Percentiles rank a stretch among this genome's conserved stretches.
Conservation (phyloP, 2,329 filamentous ascomycete genomes). For the Fusarium nurragi region DNA sequence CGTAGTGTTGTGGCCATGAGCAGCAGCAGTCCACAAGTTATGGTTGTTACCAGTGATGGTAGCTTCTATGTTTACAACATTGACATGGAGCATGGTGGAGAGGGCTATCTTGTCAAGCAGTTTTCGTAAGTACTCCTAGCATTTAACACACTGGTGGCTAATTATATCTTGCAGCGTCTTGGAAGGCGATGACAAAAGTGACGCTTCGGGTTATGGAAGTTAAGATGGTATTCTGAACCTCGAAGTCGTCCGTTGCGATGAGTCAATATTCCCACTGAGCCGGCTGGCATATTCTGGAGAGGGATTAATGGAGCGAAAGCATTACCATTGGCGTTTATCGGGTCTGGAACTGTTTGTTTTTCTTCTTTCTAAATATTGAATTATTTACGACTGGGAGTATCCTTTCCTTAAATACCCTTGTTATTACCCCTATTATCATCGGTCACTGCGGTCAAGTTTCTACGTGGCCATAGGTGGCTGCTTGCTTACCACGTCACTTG, state of each 20-base stretch:
- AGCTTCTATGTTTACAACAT: slow-evolving; percentile 96
- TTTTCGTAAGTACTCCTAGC: slow-evolving; percentile 76
- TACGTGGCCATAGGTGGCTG: neutral
- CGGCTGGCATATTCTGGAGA: neutral
- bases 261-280: neutral
- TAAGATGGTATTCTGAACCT: slow-evolving; percentile 16
- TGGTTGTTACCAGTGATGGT: slow-evolving; percentile 97
- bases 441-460: neutral
- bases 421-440: neutral
- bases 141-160: neutral
- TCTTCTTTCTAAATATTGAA: neutral
- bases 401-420: slow-evolving; percentile 14
- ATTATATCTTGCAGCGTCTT: slow-evolving; percentile 54
- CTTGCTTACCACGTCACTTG: neutral
- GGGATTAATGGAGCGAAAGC: slow-evolving; percentile 12
- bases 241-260: neutral
- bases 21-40: slow-evolving; percentile 91
- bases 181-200: slow-evolving; percentile 64
- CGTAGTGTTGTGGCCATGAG: slow-evolving; percentile 98
- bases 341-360: neutral
- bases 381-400: neutral
- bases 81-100: slow-evolving; percentile 92
- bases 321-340: slow-evolving; percentile 29
- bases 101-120: slow-evolving; percentile 89
- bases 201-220: slow-evolving; percentile 57